phyloP scores from a whole-genome alignment of 2,329 filamentous ascomycete genomes.

The Aspergillus luchuensis region DNA sequence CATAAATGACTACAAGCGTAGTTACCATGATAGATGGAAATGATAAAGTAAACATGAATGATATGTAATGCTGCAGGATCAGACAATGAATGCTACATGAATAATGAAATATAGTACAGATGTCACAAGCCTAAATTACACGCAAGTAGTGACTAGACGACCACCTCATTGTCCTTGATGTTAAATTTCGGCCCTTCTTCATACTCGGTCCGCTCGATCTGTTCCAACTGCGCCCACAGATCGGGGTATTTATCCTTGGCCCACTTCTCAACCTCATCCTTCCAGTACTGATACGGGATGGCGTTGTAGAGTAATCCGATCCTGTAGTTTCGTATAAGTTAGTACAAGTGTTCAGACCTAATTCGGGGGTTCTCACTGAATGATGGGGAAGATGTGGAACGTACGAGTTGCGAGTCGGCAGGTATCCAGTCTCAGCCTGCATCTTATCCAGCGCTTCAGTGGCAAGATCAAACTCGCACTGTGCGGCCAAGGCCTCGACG shows the following conservation, averaged over 20 bases:
- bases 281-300: constrained; percentile 64
- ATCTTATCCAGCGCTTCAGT: constrained; percentile 67
- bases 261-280: constrained; percentile 74
- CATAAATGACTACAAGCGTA: no score
- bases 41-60: no score
- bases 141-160: background rate
- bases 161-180: constrained; percentile 15
- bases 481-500: constrained; percentile 72
- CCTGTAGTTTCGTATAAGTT: constrained; percentile 44
- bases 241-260: constrained; percentile 67
- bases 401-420: constrained; percentile 71
- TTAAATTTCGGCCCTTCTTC: constrained; percentile 39
- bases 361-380: background rate
- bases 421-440: constrained; percentile 65
- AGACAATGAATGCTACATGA: no score
- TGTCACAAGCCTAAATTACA: background rate
- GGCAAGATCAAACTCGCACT: constrained; percentile 69
- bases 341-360: background rate
- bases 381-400: constrained; percentile 38
- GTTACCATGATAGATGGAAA: no score
- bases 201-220: constrained; percentile 36
- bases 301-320: constrained; percentile 77
- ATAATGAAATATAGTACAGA: background rate
- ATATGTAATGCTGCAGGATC: no score
- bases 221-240: constrained; percentile 68